These are phyloP conservation scores for Ceratobasidium papillatum DNA, from an alignment of 1,284 basidiomycete species.

Conservation along the genomic window DNA sequence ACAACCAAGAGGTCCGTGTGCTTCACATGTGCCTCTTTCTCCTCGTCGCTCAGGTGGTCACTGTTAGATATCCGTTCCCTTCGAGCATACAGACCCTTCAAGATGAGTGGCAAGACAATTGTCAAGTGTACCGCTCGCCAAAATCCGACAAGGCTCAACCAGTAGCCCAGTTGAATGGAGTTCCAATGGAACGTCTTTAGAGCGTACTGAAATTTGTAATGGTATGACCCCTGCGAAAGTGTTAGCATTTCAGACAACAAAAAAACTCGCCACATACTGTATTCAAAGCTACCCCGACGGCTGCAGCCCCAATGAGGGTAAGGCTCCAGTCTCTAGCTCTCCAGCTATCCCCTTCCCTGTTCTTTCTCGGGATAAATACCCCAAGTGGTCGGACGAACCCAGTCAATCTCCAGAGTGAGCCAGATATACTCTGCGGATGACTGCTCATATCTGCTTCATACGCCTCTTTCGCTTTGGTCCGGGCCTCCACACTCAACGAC, in stretches of 20 bases:
- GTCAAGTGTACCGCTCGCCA: slow-evolving; percentile 69
- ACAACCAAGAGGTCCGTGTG: slow-evolving; percentile 66
- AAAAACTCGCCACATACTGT: slow-evolving; percentile 57
- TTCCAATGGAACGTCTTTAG: slow-evolving; percentile 74
- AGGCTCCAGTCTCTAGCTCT: slow-evolving; percentile 72
- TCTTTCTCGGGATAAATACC: slow-evolving; percentile 65
- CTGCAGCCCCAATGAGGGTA: slow-evolving; percentile 63
- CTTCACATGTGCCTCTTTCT: slow-evolving; percentile 24
- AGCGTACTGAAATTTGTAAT: slow-evolving; percentile 76
- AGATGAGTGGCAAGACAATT: slow-evolving; percentile 63
- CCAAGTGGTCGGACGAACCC: slow-evolving; percentile 70
- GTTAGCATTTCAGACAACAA: not conserved
- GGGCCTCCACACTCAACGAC: slow-evolving; percentile 60
- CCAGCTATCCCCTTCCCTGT: slow-evolving; percentile 51
- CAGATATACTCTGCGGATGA: not conserved
- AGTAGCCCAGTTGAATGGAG: slow-evolving; percentile 78
- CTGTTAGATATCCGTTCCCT: not conserved
- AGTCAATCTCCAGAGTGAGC: slow-evolving; percentile 40
- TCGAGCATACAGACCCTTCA: slow-evolving; percentile 28
- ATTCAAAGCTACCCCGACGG: slow-evolving; percentile 19
- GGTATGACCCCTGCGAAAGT: slow-evolving; percentile 60
- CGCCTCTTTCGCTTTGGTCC: slow-evolving; percentile 29
- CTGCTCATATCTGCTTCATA: slow-evolving; percentile 41
- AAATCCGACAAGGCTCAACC: slow-evolving; percentile 67
- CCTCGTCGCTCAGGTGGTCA: slow-evolving; percentile 1